Evolutionary conservation across 1,139 yeast genomes (phyloP).

Genomic region (Hanseniaspora gamundiae): DNA sequence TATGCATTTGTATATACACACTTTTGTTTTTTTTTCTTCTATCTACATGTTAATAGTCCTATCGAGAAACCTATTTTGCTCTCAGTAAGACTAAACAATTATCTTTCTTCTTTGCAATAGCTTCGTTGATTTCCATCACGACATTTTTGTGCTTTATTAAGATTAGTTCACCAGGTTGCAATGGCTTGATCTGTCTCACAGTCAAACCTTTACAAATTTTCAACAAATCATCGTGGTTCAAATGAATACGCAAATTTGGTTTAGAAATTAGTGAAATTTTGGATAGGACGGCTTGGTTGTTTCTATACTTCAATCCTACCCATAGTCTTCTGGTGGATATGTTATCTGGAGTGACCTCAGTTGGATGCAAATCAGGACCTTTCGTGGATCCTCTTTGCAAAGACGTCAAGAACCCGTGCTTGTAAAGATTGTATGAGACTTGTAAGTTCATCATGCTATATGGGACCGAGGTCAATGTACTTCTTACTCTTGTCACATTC

Average conservation of each 20-base stretch:
- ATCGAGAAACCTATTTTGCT: constrained; percentile 3
- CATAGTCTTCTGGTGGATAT: constrained; percentile 79
- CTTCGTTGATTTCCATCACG: constrained; percentile 29
- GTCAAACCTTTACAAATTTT: constrained; percentile 60
- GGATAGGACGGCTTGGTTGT: constrained; percentile 64
- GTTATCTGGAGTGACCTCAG: constrained; percentile 81
- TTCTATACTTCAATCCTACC: constrained; percentile 83
- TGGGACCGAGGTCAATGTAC: constrained; percentile 71
- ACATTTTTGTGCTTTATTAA: constrained; percentile 39
- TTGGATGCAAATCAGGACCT: constrained; percentile 73
- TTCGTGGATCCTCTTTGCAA: constrained; percentile 76
- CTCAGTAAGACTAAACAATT: constrained; percentile 5
- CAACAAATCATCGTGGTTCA: constrained; percentile 51
- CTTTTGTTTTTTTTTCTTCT: neutral
- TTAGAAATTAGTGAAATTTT: constrained; percentile 66
- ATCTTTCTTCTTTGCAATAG: constrained; percentile 4
- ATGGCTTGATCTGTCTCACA: constrained; percentile 64
- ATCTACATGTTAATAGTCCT: neutral
- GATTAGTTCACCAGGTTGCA: constrained; percentile 84
- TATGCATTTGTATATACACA: constrained; percentile 4
- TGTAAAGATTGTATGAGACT: constrained; percentile 72
- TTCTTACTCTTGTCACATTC: constrained; percentile 69
- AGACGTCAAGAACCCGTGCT: constrained; percentile 79
- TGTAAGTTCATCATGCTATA: constrained; percentile 74
- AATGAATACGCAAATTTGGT: constrained; percentile 68